Evolutionary conservation across 176 grass and related monocot species (phyloP), one percentile per base, ranked within the genome.

Genomic region (Luzula sylvatica): DNA sequence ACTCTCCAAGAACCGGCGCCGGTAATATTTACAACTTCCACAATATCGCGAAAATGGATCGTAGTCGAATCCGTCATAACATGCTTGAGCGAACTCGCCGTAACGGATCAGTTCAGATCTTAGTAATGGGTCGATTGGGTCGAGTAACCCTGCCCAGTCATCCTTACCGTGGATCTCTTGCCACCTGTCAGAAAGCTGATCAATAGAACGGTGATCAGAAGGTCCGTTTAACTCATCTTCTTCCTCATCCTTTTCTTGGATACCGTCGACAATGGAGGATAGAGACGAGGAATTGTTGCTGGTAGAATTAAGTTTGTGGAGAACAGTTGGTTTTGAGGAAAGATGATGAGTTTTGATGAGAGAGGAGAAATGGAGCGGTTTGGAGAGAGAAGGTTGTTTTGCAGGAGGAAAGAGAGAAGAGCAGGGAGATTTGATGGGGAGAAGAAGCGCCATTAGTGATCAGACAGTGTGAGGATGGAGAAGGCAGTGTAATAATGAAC

Each of bases 11-110:
- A 95, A 53, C 13, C 46, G 46, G 5, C 61, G 43, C 0, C 72
- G 72, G 3, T 48, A 55, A 73, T 88, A 70, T 66, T 81, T 87
- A 62, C 83, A 82, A 53, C 73, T 88, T 43, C 83, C 83, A 67
- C 79, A 95, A 79, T 84, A 78, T 0, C 76, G 75, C 22, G 88
- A 95, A 13, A 52, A 55, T 4, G 19, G 59, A 51, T 88, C 76
- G 50, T 81, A 75, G 70, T 95, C 82, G 65, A 95, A 95, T 0
- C 79, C 80, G 69, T 95, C 83, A 77, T 95, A 95, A 73, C 83
- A 84, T 4, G 79, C 88, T 70, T 88, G 83, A 26, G 72, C 79
- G 4, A 95, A 73, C 76, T 88, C 88, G 3, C 88, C 88, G 77
- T 87, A 95, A 1, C 80, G 88, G 71, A 95, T 78, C 7, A 95